Percentiles rank a stretch among this genome's conserved stretches.
Conservation (phyloP, 192 early-diverging fungal genomes). For the Coemansia sp. region DNA sequence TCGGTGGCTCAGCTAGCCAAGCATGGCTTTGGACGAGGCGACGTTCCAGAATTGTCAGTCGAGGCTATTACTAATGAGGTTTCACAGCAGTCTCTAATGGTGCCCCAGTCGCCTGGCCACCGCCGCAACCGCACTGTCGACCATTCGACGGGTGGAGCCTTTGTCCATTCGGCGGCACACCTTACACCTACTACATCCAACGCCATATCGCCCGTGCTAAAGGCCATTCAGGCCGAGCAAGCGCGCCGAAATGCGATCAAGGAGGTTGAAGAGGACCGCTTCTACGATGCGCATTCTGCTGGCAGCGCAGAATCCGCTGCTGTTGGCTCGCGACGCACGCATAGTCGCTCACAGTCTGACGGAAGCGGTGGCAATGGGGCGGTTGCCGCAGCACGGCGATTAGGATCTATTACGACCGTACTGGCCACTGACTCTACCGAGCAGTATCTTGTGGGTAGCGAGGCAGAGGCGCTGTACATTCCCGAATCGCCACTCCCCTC, state of each 20-base stretch:
- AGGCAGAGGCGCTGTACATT: conserved; percentile 9
- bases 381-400: neutral
- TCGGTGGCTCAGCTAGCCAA: neutral
- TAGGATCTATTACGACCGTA: conserved; percentile 1
- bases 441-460: neutral
- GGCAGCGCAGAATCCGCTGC: conserved; percentile 7
- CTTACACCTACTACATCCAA: neutral
- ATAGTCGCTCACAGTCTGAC: conserved; percentile 13
- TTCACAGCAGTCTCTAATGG: conserved; percentile 16
- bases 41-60: neutral
- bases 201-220: conserved; percentile 28
- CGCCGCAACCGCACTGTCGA: conserved; percentile 28
- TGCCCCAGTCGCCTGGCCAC: conserved; percentile 13
- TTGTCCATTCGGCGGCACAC: neutral
- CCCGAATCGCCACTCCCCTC: conserved; percentile 41
- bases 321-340: neutral
- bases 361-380: neutral
- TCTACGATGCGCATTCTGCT: conserved; percentile 18
- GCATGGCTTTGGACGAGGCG: neutral
- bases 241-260: conserved; percentile 19
- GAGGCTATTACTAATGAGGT: conserved; percentile 9
- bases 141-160: conserved; percentile 1
- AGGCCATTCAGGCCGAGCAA: conserved; percentile 43
- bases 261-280: conserved; percentile 26
- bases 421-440: neutral